Conservation (phyloP, 768 basidiomycete species). For the Holtermanniella nyarrowii region DNA sequence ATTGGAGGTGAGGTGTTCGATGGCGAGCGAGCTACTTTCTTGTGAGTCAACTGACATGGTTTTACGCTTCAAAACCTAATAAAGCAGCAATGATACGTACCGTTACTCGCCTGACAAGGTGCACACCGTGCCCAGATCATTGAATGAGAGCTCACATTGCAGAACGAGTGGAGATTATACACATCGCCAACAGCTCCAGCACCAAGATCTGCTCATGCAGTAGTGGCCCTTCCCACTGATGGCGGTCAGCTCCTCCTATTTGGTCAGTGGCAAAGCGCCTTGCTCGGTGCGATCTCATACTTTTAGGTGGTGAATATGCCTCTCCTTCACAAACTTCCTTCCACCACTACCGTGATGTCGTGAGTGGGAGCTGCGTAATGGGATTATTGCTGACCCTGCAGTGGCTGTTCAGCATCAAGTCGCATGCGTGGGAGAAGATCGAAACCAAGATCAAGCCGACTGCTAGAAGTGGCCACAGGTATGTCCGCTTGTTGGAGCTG, state of each 20-base stretch:
- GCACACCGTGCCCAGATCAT: conserved; percentile 1
- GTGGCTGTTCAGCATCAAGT: conserved; percentile 62
- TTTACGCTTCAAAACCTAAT: neutral
- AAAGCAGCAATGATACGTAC: conserved; percentile 61
- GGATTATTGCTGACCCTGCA: neutral
- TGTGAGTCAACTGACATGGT: neutral
- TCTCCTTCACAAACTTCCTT: conserved; percentile 71
- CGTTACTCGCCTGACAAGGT: conserved; percentile 77
- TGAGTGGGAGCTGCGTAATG: neutral
- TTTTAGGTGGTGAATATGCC: conserved; percentile 71
- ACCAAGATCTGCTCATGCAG: conserved; percentile 76
- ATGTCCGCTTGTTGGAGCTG: conserved; percentile 10
- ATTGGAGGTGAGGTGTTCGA: conserved; percentile 81
- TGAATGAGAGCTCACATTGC: neutral
- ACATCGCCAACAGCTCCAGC: conserved; percentile 75
- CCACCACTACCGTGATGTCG: conserved; percentile 76
- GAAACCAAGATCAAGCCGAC: conserved; percentile 73
- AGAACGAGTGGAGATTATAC: conserved; percentile 85
- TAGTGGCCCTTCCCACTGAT: conserved; percentile 60
- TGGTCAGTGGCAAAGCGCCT: conserved; percentile 45
- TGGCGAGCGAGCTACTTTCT: conserved; percentile 60
- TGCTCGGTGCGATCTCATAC: conserved; percentile 1
- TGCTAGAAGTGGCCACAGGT: conserved; percentile 76
- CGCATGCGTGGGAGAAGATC: conserved; percentile 75
- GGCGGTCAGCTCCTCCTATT: conserved; percentile 81